Evolutionary conservation across 2,329 filamentous ascomycete genomes (phyloP).

Genomic region (Chlorencoelia australis): DNA sequence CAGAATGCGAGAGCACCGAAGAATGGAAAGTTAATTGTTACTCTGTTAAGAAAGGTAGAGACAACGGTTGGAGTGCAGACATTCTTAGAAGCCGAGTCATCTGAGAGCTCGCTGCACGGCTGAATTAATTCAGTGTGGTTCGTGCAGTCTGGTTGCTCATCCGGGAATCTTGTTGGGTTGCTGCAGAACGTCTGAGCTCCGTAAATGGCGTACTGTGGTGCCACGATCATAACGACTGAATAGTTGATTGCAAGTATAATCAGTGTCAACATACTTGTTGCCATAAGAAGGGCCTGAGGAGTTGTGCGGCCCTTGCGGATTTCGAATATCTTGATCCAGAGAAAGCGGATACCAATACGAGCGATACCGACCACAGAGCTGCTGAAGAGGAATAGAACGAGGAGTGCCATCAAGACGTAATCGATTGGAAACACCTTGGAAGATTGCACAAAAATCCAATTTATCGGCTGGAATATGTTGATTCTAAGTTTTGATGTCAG

Average conservation of each 20-base stretch:
- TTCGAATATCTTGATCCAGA: slow-evolving; percentile 89
- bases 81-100: slow-evolving; percentile 59
- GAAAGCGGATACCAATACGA: slow-evolving; percentile 82
- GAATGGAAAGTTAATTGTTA: slow-evolving; percentile 90
- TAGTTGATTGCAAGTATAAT: slow-evolving; percentile 91
- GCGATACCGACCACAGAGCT: slow-evolving; percentile 81
- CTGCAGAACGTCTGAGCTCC: slow-evolving; percentile 93
- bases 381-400: slow-evolving; percentile 81
- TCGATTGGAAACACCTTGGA: slow-evolving; percentile 83
- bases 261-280: slow-evolving; percentile 81
- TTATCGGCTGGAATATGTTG: slow-evolving; percentile 90
- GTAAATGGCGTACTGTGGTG: slow-evolving; percentile 88
- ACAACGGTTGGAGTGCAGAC: slow-evolving; percentile 88
- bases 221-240: slow-evolving; percentile 83
- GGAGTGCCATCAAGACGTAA: slow-evolving; percentile 76
- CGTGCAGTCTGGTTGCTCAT: slow-evolving; percentile 65
- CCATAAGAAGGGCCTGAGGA: slow-evolving; percentile 83
- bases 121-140: slow-evolving; percentile 61
- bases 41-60: slow-evolving; percentile 85
- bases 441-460: slow-evolving; percentile 75
- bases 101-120: slow-evolving; percentile 69
- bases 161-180: slow-evolving; percentile 50
- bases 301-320: slow-evolving; percentile 83
- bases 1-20: slow-evolving; percentile 92
- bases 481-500: slow-evolving; percentile 39